Evolutionary conservation across 345 rosid genomes (phyloP).

Genomic region (Erucastrum elatum): DNA sequence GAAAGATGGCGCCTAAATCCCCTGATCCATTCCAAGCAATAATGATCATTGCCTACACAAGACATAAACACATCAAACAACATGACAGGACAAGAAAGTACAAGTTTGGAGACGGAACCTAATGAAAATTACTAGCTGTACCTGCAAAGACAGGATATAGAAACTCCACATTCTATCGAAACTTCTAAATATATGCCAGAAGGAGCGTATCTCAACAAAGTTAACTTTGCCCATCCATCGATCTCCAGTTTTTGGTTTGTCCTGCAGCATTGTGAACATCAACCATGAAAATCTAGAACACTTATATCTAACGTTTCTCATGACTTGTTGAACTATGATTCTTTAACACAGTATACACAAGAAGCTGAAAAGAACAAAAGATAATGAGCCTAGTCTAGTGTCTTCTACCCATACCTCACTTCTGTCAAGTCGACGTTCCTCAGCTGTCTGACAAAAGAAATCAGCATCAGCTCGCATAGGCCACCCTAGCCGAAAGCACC

Average conservation of each 20-base stretch:
- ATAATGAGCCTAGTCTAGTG: slow-evolving; percentile 5
- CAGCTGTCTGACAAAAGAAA: slow-evolving; percentile 58
- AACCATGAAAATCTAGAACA: not conserved
- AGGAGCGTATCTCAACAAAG: slow-evolving; percentile 64
- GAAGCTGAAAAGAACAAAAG: not conserved
- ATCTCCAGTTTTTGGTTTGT: slow-evolving; percentile 39
- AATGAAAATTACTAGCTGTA: slow-evolving; percentile 12
- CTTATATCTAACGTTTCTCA: not conserved
- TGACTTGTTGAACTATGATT: not conserved
- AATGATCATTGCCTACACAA: slow-evolving; percentile 60
- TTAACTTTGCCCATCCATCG: slow-evolving; percentile 59
- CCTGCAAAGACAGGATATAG: slow-evolving; percentile 61
- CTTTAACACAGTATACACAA: not conserved
- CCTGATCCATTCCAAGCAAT: slow-evolving; percentile 68
- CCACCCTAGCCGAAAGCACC: slow-evolving; percentile 76
- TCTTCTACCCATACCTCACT: slow-evolving; percentile 45
- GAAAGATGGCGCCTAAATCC: slow-evolving; percentile 42
- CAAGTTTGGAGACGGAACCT: slow-evolving; percentile 5
- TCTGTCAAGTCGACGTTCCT: slow-evolving; percentile 36
- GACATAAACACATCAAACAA: slow-evolving; percentile 25
- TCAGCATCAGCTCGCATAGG: slow-evolving; percentile 79
- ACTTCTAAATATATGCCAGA: slow-evolving; percentile 68
- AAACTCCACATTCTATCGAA: slow-evolving; percentile 74
- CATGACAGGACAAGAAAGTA: slow-evolving; percentile 7
- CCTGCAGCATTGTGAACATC: slow-evolving; percentile 34